Base-by-base conservation (phyloP, 73 alveolate species). In the Effrenium voratum region DNA sequence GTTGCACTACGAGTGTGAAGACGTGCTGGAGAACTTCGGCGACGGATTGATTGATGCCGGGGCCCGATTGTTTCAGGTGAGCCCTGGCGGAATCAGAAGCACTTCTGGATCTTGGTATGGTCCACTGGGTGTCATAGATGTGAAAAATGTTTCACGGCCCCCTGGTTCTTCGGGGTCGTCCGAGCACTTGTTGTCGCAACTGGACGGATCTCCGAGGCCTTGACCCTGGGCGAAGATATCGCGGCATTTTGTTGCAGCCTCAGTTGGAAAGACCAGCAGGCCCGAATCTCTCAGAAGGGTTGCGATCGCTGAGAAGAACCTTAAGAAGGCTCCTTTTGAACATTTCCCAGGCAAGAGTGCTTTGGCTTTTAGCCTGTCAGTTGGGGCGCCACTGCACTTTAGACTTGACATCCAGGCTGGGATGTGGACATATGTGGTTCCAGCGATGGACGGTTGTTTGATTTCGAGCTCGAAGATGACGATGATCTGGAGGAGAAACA, bases 1-100 rank as follows among this genome's bases (percentile, higher is more conserved):
- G 94, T 59, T 90, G 40, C 97, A 90, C n/a, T 90, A 68, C 44
- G 97, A 90, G 30, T 90, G 97, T 43, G 97, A 90, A 32, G 97
- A 90, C 36, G 97, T 90, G 26, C 80, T 90, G 60, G 97, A 90
- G 76, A 90, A 79, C 34, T 90, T 90, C 34, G 97, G 97, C 32
- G 97, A 90, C 32, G 75, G 97, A 26, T 43, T 90, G 32, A 43
- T 90, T 2, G 97, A 90, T 68, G 97, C 22, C 50, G 22, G 73
- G 50, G 34, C 8, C 66, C 88, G 41, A 24, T 44, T 41, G 26
- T 24, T 10, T 13, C 38, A 2, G 77, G 16, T 24, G 5, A 40
- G 28, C 50, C 83, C 32, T 34, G 83, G 19, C 63, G 19, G 63
- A 52, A 8, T 12, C 19, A 19, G 63, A 52, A 8, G 63, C 63